Base-by-base conservation (phyloP, 2,329 filamentous ascomycete species). In the Metarhizium robertsii region DNA sequence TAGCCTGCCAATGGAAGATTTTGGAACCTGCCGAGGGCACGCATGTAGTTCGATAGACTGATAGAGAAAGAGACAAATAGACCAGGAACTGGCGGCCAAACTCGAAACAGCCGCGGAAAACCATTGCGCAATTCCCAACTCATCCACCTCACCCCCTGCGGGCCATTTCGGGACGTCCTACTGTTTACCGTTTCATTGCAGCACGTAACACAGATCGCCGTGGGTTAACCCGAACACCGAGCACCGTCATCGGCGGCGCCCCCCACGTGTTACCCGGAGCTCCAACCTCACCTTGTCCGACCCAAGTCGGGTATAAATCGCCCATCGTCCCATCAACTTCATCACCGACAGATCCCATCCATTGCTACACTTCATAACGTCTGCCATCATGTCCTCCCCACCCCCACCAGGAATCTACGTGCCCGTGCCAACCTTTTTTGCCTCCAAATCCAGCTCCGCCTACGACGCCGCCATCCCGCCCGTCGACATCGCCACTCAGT, bases 1-100 rank as follows among this genome's bases (percentile, higher is more conserved):
- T 97, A 64, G 79, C 79, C 32, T 97, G 92, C 73, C 77, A 85
- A 61, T 97, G 92, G 91, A 87, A 88, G 71, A 72, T 97, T 45
- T 77, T 99, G 47, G 88, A 95, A 72, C 92, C 91, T 8, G 92
- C 92, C 0, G 84, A 94, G 65, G 91, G 88, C 6, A 81, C 76
- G 8, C 67, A 72, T 61, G 71, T 80, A 57, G 63, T 78, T 56
- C 65, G 74, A 64, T 68, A 66, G 38, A n/a, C 18, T 53, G 16
- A 52, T 42, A 5, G 45, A 55, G 6, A 14, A 40, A n/a, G 36
- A 42, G 30, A 16, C 7, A 30, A 14, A 11, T 42, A 32, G 43
- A 40, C 32, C 32, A 20, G 2, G 42, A 45, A 38, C 25, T 6
- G 30, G 36, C 7, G 16, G n/a, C 38, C 45, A 30, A 49, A 25